phyloP scores from a whole-genome alignment of 1,284 basidiomycete genomes.

The Gastroboletus turbinatus region DNA sequence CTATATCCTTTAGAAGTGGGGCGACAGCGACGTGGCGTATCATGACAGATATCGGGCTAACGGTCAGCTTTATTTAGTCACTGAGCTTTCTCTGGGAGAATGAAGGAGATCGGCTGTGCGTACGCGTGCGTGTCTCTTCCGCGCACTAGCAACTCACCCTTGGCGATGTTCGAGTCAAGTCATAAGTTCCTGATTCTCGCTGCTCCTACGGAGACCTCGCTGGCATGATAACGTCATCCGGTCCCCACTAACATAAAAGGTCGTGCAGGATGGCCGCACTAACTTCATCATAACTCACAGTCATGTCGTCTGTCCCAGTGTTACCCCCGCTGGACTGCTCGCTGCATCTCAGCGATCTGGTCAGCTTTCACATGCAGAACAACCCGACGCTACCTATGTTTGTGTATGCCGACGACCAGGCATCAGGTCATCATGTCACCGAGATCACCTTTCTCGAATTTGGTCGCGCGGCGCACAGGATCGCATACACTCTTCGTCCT shows the following conservation, averaged over 20 bases:
- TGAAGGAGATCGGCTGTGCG: no score
- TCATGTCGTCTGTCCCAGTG: background rate
- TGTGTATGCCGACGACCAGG: conserved; percentile 12
- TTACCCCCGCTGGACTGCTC: conserved; percentile 9
- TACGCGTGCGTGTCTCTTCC: no score
- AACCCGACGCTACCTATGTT: conserved; percentile 20
- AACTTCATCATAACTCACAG: background rate
- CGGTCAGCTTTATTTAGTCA: no score
- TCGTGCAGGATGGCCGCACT: no score
- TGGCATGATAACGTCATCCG: background rate
- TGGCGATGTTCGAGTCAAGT: no score
- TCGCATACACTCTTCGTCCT: conserved; percentile 19
- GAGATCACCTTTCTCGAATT: conserved; percentile 26
- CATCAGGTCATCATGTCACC: conserved; percentile 3
- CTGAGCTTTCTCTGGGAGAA: no score
- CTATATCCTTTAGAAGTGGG: no score
- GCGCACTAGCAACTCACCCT: no score
- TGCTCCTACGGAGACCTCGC: no score
- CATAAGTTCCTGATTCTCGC: no score
- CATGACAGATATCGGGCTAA: no score
- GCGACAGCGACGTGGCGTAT: no score
- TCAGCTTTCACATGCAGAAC: conserved; percentile 21
- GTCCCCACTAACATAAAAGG: background rate
- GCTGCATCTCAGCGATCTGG: conserved; percentile 9
- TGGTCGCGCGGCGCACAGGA: conserved; percentile 30